A percentile compares a stretch with the other conserved stretches of the same genome.
Conservation (phyloP, 169 alveolate genomes). For the Ichthyophthirius multifiliis region DNA sequence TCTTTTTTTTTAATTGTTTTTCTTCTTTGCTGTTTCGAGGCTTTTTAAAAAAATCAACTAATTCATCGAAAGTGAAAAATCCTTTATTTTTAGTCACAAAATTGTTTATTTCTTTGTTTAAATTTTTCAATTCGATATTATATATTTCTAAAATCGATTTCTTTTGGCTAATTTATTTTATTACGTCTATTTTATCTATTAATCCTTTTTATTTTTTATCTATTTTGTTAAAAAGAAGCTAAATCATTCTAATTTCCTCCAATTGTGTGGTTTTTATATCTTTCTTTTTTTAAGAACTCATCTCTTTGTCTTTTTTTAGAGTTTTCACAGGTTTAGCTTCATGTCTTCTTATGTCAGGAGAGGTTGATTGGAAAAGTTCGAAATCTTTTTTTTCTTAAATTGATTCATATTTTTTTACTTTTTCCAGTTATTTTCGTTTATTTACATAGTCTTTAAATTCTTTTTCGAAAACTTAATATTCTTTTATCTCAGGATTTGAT, state of each 20-base stretch:
- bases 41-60: neutral
- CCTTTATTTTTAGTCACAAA: neutral
- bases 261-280: neutral
- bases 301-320: neutral
- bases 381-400: neutral
- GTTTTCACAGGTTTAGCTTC: neutral
- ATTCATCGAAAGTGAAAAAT: neutral
- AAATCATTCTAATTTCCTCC: neutral
- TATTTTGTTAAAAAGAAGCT: conserved; percentile 5
- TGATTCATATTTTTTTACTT: neutral
- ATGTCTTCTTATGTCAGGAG: neutral
- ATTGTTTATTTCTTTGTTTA: neutral
- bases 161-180: neutral
- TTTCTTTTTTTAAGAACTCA: neutral
- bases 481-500: neutral
- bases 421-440: neutral
- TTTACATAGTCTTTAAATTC: conserved; percentile 10
- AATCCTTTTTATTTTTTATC: conserved; percentile 1
- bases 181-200: neutral
- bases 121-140: neutral
- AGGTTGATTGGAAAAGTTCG: neutral
- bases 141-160: neutral
- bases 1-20: neutral
- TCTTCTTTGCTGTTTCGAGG: neutral
- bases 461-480: neutral